Conservation (phyloP, 768 basidiomycete species). For the Boletus huronensis region DNA sequence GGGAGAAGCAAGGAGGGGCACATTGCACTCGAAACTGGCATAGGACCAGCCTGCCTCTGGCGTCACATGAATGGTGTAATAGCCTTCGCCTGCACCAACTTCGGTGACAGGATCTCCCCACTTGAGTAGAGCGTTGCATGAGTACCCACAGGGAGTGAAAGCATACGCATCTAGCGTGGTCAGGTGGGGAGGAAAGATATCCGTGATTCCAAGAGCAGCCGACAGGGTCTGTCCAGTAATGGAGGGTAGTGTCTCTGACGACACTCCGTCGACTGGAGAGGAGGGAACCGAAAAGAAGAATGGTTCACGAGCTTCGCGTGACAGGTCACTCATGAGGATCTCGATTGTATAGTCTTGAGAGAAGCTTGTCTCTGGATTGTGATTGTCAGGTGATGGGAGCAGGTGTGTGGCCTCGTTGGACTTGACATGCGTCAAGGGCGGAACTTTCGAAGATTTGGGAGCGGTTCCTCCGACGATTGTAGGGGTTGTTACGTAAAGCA, state of each 20-base stretch:
- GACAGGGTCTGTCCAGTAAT: conserved; percentile 47
- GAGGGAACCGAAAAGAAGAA: conserved; percentile 60
- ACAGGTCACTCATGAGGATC: conserved; percentile 94
- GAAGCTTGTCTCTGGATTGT: conserved; percentile 12
- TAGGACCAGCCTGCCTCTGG: conserved; percentile 98
- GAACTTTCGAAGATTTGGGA: conserved; percentile 17
- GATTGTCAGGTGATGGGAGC: not conserved
- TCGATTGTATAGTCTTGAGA: conserved; percentile 92
- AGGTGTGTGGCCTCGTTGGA: conserved; percentile 12
- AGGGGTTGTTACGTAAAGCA: conserved; percentile 86
- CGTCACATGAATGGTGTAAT: conserved; percentile 98
- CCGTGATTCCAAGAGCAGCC: conserved; percentile 68
- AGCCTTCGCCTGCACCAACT: conserved; percentile 64
- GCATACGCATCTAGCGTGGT: conserved; percentile 90
- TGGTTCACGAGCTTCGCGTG: conserved; percentile 64
- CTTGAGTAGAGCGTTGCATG: conserved; percentile 83
- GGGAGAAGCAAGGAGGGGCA: conserved; percentile 53
- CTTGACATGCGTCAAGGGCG: conserved; percentile 13
- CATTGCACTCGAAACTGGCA: conserved; percentile 97
- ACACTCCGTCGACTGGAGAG: conserved; percentile 51
- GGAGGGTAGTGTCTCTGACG: conserved; percentile 31
- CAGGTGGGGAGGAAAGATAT: conserved; percentile 74
- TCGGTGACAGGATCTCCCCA: conserved; percentile 41
- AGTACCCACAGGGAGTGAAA: conserved; percentile 95
- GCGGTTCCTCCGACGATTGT: conserved; percentile 29